Base-by-base conservation (phyloP, 148 eudicot genomes). In the Rhododendron molle region DNA sequence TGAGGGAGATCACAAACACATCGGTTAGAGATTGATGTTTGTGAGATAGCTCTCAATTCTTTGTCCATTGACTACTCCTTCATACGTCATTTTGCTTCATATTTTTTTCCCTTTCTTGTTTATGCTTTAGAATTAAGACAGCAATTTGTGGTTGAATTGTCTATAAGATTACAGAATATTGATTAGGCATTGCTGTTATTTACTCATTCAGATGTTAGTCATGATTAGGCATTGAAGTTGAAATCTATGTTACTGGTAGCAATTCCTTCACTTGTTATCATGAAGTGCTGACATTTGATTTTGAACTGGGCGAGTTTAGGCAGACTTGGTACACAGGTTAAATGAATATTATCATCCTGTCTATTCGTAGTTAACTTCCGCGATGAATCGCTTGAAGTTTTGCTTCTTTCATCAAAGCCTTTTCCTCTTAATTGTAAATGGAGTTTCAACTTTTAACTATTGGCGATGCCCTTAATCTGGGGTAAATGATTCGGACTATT, bases 1-100 rank as follows among this genome's bases (percentile, higher is more conserved):
- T 92, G 85, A 87, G 83, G 40, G 90, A 84, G 80, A 81, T 91
- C 30, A 86, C 77, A 83, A 84, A 83, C 80, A 47, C 83, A 40
- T 76, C 76, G 86, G 21, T 84, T 84, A 88, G 90, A 78, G 60
- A 71, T 54, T 81, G 78, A 86, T 86, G 79, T 54, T 82, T 26
- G 87, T 76, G 52, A 82, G 46, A 80, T 79, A 78, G 32, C 81
- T 71, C 78, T 60, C 87, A 52, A 87, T 87, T 87, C 69, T 87
- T 76, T 72, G 47, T 77, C 44, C 72, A 83, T 49, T 36, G 67
- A 34, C 69, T 52, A 36, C 46, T 23, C 34, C 40, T 67, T 8
- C 12, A 52, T 32, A 56, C 85, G 1, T 52, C 23, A 4, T 50
- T 76, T 52, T 36, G 21, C 28, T 52, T 16, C 20, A 67, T 74